A percentile compares a stretch with the other conserved stretches of the same genome.
These are phyloP conservation scores for Fusarium guadeloupense DNA, from an alignment of 2,329 filamentous ascomycete genomes.

Conservation along the genomic window DNA sequence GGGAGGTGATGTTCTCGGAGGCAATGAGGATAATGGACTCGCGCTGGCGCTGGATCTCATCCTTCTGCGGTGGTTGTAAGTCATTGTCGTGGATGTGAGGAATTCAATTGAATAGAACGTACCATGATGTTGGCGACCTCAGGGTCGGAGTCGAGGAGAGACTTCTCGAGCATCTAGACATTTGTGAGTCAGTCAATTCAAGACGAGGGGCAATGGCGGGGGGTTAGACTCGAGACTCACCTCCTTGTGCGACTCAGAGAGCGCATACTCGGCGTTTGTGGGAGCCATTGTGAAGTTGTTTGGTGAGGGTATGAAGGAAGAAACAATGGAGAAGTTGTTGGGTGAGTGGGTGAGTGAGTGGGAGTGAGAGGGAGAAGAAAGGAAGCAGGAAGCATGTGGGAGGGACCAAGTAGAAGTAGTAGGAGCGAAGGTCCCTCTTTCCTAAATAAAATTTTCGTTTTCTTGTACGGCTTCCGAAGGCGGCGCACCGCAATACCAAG, in stretches of 20 bases:
- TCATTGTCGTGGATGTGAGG: constrained; percentile 3
- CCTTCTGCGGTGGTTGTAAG: constrained; percentile 67
- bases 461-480: constrained; percentile 34
- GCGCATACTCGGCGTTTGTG: constrained; percentile 59
- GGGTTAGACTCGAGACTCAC: constrained; percentile 54
- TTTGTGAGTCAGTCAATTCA: constrained; percentile 25
- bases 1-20: constrained; percentile 99
- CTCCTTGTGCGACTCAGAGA: constrained; percentile 64
- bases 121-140: constrained; percentile 98
- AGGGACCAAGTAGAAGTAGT: constrained; percentile 30
- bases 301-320: constrained; percentile 16
- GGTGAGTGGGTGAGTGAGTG: constrained; percentile 4
- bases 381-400: constrained; percentile 27
- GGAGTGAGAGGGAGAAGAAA: constrained; percentile 11
- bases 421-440: constrained; percentile 26
- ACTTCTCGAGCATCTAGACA: constrained; percentile 90
- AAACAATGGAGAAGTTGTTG: constrained; percentile 14
- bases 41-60: constrained; percentile 94
- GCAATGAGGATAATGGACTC: constrained; percentile 99
- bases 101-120: constrained; percentile 48
- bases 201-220: constrained; percentile 37
- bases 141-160: constrained; percentile 87
- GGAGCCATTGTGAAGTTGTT: constrained; percentile 51
- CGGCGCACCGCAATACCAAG: constrained; percentile 20
- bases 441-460: constrained; percentile 24